These are phyloP conservation scores for Diaporthe nobilis DNA, from an alignment of 2,329 filamentous ascomycete genomes.

Conservation along the genomic window DNA sequence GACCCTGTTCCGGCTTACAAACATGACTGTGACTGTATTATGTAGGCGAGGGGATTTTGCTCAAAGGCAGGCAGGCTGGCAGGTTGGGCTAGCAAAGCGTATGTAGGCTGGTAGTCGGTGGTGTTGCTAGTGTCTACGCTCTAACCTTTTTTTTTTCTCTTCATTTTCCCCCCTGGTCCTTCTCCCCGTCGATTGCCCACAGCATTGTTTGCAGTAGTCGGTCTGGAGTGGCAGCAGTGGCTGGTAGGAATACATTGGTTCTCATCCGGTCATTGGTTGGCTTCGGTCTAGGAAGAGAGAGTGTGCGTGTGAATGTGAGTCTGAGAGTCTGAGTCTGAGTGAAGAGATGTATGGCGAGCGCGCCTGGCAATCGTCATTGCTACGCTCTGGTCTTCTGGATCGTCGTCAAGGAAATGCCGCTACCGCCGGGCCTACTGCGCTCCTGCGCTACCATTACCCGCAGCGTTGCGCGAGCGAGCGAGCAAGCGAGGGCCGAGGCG, in stretches of 20 bases:
- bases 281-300: not conserved
- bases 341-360: not conserved
- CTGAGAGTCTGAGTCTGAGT: too few species aligned
- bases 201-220: not conserved
- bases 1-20: constrained; percentile 19
- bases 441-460: not conserved
- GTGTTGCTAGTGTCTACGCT: not conserved
- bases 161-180: not conserved
- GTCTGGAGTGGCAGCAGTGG: not conserved
- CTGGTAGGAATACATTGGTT: not conserved
- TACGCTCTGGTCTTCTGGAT: not conserved
- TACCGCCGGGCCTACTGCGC: not conserved
- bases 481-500: constrained; percentile 17
- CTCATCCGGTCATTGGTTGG: not conserved
- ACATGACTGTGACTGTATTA: not conserved
- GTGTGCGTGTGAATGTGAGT: not conserved
- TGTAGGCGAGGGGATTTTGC: not conserved
- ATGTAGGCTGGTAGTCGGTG: not conserved
- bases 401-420: not conserved
- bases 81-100: not conserved
- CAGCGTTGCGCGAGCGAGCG: constrained; percentile 4
- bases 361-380: not conserved
- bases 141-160: not conserved
- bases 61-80: not conserved
- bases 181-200: not conserved